Evolutionary conservation across 257 asterid species (phyloP), one percentile per base, ranked within the genome.

Genomic region (Capsicum chinense): DNA sequence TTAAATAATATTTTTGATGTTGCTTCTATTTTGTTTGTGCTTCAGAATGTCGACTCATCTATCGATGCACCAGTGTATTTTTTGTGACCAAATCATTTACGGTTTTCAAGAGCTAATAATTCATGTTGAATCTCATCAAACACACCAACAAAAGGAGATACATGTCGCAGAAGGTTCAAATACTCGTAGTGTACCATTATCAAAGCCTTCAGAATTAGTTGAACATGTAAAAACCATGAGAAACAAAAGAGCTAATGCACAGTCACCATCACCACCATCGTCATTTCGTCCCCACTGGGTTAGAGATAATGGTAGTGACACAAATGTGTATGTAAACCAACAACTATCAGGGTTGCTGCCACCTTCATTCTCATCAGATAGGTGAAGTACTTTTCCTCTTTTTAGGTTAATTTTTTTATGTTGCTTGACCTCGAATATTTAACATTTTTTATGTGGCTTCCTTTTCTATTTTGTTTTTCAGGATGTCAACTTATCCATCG

Each of bases 41-140:
- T 76, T 52, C 9, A 52, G 81, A 35, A 52, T 76, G 81, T 76
- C 81, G 7, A 76, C 81, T 52, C 48, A 35, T 3, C 9, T 17
- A 59, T 59, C 66, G 12, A 5, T 17, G n/a, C 12, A 17, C 66
- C 66, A 17, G 8, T 17, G 66, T n/a, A 10, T 17, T 59, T 59
- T 59, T 3, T 59, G 33, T 9, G 2, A 19, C 66, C 66, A 59
- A 17, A 0, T 17, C 3, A 11, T 7, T 59, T 59, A 7, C 5
- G 66, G 21, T 17, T 59, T 7, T 59, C 12, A 59, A 59, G 12
- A 59, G 17, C 5, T 17, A 59, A 7, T 59, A 4, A 17, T 17
- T 17, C 66, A 59, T 59, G 66, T 59, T 17, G 4, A 59, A 59
- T 59, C 33, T 17, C 33, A 59, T 59, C 66, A 17, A 59, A 59